phyloP scores from a whole-genome alignment of 768 basidiomycete species.

The Pleurotus tuoliensis region DNA sequence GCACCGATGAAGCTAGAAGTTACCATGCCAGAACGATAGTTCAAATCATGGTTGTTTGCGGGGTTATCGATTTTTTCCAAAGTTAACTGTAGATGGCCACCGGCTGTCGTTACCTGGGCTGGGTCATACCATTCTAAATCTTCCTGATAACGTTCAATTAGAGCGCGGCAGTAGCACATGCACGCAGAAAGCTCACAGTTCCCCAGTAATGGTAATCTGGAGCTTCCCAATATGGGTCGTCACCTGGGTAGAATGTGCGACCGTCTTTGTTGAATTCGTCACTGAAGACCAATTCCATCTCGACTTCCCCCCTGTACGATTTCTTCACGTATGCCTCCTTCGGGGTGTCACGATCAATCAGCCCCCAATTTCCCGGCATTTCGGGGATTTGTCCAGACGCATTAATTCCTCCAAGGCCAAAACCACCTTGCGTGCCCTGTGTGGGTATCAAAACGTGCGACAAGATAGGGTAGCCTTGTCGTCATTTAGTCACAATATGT shows the following conservation, averaged over 20 bases:
- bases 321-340: conserved; percentile 45
- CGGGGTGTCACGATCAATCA: conserved; percentile 81
- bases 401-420: conserved; percentile 75
- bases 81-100: conserved; percentile 69
- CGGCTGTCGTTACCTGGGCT: conserved; percentile 56
- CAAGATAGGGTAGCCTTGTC: conserved; percentile 45
- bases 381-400: conserved; percentile 64
- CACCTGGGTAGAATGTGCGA: conserved; percentile 64
- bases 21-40: conserved; percentile 55
- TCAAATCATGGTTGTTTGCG: conserved; percentile 56
- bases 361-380: conserved; percentile 54
- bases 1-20: not conserved
- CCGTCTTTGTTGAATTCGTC: conserved; percentile 82
- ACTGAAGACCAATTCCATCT: conserved; percentile 60
- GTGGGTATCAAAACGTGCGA: conserved; percentile 37
- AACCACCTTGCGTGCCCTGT: conserved; percentile 49
- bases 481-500: conserved; percentile 9
- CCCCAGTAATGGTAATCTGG: conserved; percentile 69
- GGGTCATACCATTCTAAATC: conserved; percentile 84
- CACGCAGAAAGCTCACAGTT: conserved; percentile 29
- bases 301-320: conserved; percentile 38
- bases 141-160: conserved; percentile 21
- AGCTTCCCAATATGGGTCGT: conserved; percentile 63
- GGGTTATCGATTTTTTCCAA: conserved; percentile 47
- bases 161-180: not conserved